Evolutionary conservation across 2,329 filamentous ascomycete species (phyloP).

Genomic region (Colletotrichum sp.): DNA sequence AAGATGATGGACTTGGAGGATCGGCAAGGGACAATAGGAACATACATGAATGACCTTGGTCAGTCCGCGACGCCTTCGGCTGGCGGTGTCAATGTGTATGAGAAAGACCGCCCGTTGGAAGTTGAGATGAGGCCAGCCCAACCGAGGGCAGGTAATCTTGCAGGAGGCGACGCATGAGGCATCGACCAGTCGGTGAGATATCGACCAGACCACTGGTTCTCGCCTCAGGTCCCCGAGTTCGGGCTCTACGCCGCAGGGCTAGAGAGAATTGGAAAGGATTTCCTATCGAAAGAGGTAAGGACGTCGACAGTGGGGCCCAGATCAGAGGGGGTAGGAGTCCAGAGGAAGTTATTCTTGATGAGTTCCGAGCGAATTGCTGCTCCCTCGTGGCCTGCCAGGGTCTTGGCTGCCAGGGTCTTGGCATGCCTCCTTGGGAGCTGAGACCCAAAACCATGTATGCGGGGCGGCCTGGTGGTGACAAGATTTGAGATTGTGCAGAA

Average conservation of each 20-base stretch:
- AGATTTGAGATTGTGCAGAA: neutral
- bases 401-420: neutral
- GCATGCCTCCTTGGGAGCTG: neutral
- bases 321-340: neutral
- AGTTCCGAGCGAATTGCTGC: neutral
- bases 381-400: neutral
- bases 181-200: neutral
- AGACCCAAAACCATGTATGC: neutral
- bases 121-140: neutral
- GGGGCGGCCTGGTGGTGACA: neutral
- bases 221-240: neutral
- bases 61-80: neutral
- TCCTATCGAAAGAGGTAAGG: neutral
- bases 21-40: constrained; percentile 4
- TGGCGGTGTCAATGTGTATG: neutral
- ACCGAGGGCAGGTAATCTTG: neutral
- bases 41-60: neutral
- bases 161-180: neutral
- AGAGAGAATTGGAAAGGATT: neutral
- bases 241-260: neutral
- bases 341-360: neutral
- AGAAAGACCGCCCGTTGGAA: neutral
- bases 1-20: neutral
- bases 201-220: neutral
- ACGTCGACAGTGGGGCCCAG: neutral